Base-by-base conservation (phyloP, 495 filamentous ascomycete genomes). In the Pseudevernia furfuracea region DNA sequence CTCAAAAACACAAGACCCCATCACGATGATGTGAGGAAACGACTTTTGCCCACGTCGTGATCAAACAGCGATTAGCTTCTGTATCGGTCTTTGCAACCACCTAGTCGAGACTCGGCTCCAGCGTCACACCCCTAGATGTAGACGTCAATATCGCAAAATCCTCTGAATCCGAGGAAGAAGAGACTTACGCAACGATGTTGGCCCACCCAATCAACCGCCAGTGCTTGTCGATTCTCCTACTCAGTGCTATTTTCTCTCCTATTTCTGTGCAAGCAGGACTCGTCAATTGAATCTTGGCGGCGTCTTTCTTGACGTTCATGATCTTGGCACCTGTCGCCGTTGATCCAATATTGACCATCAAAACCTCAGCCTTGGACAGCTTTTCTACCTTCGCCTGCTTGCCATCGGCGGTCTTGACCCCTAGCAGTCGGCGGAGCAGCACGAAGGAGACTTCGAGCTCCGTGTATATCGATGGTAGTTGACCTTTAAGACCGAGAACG, bases 371-470 rank as follows among this genome's bases (percentile, higher is more conserved):
- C 87, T 97, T 97, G 49, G 91, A 79, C 52, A 98, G 81, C 80
- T 98, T 98, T 63, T 89, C 91, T 65, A 98, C 94, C 87, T 97
- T 98, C 66, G 91, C 92, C 77, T 97, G 95, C 83, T 97, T 98
- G 71, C 94, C 94, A 70, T 98, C 94, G 61, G 95, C 91, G 34
- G 93, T 95, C 79, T 95, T 92, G 65, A 98, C 95, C 85, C 94
- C 94, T 61, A 98, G 83, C 53, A 98, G 84, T 67, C 94, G 85
- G 66, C 93, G 88, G 39, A 98, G 85, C 65, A 98, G 81, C 83
- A 97, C 97, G 84, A 96, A 98, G 83, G 97, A 97, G 76, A 98
- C 92, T 77, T 98, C 94, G 53, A 97, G 86, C 74, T 97, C 95
- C 64, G 87, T 91, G 80, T 97, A 98, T 75, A 98, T 97, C 69